Evolutionary conservation across 2,329 filamentous ascomycete species (phyloP).

Genomic region (Scortechinia acanthostroma): DNA sequence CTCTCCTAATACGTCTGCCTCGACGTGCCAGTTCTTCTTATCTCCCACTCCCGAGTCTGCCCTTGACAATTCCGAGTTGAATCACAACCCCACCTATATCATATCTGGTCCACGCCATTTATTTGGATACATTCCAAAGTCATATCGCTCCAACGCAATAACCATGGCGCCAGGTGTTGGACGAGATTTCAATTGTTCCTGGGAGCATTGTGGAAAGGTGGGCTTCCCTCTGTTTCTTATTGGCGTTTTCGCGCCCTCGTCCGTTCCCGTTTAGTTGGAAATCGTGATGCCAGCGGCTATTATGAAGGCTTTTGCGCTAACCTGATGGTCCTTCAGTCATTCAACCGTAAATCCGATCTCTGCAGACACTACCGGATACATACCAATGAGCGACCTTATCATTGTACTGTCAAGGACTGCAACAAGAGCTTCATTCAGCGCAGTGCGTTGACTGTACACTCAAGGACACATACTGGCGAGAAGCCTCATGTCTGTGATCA

Average conservation of each 20-base stretch:
- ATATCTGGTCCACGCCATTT: too few species aligned
- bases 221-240: slow-evolving; percentile 4
- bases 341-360: slow-evolving; percentile 37
- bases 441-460: slow-evolving; percentile 32
- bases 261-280: too few species aligned
- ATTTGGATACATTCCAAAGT: background rate
- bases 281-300: too few species aligned
- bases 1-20: too few species aligned
- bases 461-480: slow-evolving; percentile 15
- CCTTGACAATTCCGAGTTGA: too few species aligned
- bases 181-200: slow-evolving; percentile 31
- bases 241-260: too few species aligned
- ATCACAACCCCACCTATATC: background rate
- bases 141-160: slow-evolving; percentile 2
- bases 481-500: slow-evolving; percentile 31
- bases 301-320: slow-evolving; percentile 4
- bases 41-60: too few species aligned
- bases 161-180: slow-evolving; percentile 24
- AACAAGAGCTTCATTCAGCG: slow-evolving; percentile 37
- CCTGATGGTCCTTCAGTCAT: slow-evolving; percentile 19
- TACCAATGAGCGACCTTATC: slow-evolving; percentile 36
- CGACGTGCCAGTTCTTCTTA: too few species aligned
- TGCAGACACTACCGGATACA: slow-evolving; percentile 35
- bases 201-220: slow-evolving; percentile 32
- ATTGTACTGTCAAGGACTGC: slow-evolving; percentile 30